phyloP scores from a whole-genome alignment of 2,329 filamentous ascomycete species.

The Aspergillus fumigatus region DNA sequence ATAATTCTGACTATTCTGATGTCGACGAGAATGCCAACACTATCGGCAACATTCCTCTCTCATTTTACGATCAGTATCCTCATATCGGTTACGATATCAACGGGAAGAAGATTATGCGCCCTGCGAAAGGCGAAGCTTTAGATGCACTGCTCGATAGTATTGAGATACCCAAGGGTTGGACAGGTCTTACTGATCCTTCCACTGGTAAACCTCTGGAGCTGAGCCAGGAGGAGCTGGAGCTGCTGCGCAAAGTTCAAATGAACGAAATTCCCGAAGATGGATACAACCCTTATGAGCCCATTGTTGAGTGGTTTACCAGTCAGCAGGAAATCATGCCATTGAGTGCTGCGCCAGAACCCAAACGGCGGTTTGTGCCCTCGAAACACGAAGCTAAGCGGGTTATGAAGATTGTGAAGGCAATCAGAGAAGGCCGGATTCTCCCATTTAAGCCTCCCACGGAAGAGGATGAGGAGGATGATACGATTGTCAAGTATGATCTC shows the following conservation, averaged over 20 bases:
- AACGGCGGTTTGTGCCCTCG: constrained; percentile 89
- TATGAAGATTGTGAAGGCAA: constrained; percentile 95
- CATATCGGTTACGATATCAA: constrained; percentile 99
- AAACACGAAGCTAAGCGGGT: constrained; percentile 95
- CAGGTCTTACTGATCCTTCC: constrained; percentile 85
- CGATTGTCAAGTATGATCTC: constrained; percentile 75
- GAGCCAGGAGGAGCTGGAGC: constrained; percentile 79
- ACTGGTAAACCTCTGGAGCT: constrained; percentile 91
- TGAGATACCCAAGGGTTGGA: constrained; percentile 95
- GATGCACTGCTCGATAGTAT: constrained; percentile 95
- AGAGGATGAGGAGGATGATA: constrained; percentile 67
- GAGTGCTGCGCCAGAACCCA: constrained; percentile 90
- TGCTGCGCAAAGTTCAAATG: constrained; percentile 81
- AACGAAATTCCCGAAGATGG: constrained; percentile 83
- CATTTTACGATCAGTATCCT: constrained; percentile 95
- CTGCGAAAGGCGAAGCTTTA: constrained; percentile 86
- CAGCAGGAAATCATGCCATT: constrained; percentile 91
- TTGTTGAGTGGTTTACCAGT: constrained; percentile 89
- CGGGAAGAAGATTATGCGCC: constrained; percentile 95
- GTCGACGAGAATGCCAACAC: constrained; percentile 76
- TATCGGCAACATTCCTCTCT: constrained; percentile 88
- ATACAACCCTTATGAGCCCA: constrained; percentile 91
- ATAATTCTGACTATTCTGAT: constrained; percentile 94
- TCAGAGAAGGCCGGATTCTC: constrained; percentile 86
- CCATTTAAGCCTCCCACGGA: constrained; percentile 78